Conservation (phyloP, 495 filamentous ascomycete species). For the Xanthoparmelia taractica region DNA sequence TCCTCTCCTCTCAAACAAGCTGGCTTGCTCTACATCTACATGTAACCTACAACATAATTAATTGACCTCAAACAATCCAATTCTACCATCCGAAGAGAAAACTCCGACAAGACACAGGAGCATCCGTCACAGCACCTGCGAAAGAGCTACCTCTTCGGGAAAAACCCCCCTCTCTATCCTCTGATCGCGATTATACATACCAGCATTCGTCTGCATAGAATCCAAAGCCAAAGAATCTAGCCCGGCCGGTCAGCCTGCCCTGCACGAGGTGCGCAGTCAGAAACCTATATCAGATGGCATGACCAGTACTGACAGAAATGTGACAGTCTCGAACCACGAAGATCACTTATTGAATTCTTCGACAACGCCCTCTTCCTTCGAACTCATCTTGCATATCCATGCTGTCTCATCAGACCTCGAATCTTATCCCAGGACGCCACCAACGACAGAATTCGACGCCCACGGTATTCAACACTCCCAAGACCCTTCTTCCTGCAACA, state of each 20-base stretch:
- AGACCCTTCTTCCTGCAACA: slow-evolving; percentile 36
- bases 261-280: slow-evolving; percentile 56
- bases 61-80: slow-evolving; percentile 1
- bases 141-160: slow-evolving; percentile 1
- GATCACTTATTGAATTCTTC: slow-evolving; percentile 39
- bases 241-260: slow-evolving; percentile 66
- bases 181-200: not conserved
- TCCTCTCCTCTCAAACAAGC: too few relatives aligned
- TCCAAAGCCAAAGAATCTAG: slow-evolving; percentile 33
- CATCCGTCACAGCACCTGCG: slow-evolving; percentile 13
- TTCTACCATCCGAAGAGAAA: not conserved
- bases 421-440: slow-evolving; percentile 64
- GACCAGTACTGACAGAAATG: slow-evolving; percentile 15
- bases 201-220: slow-evolving; percentile 29
- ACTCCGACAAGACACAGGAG: slow-evolving; percentile 10
- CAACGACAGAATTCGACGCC: slow-evolving; percentile 86
- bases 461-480: slow-evolving; percentile 53
- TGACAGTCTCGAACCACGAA: slow-evolving; percentile 50
- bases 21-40: slow-evolving; percentile 23
- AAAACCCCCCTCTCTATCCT: not conserved
- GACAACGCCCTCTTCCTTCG: slow-evolving; percentile 45
- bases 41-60: slow-evolving; percentile 13
- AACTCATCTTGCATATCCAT: slow-evolving; percentile 61
- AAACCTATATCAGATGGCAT: not conserved
- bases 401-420: slow-evolving; percentile 65